Base-by-base conservation (phyloP, 805 yeast species). In the Torulaspora microellipsoides region DNA sequence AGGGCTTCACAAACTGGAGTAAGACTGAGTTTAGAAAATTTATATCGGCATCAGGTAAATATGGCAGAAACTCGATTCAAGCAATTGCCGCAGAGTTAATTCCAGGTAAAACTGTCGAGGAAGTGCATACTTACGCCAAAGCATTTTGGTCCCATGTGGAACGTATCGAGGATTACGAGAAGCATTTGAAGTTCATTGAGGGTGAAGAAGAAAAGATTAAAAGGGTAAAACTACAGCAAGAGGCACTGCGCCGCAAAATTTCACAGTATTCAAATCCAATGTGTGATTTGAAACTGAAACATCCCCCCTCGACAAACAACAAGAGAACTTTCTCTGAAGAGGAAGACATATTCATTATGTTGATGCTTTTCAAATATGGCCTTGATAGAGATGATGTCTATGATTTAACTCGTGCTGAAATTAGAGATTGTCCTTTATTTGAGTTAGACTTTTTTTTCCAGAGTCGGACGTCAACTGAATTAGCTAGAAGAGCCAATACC, bases 161-260 rank as follows among this genome's bases (percentile, higher is more conserved):
- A 38, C 85, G 82, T 53, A 83, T 93, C 49, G 98, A 91, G 28
- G 95, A 96, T 9, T 83, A 82, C 65, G 99, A 93, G 53, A 77
- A 86, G 50, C 87, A 83, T 63, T 66, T 90, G 42, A 70, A 75
- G 14, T 91, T 82, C 55, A 87, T 93, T 48, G 95, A 89, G 58
- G 73, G 77, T 3, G 99, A 98, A 12, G 98, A 93, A 60, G 96
- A 89, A 48, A 84, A 77, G 62, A 75, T 85, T 20, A 70, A 78
- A 36, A 80, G 78, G 55, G 60, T 75, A 8, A 76, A 75, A 54
- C 67, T 80, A 27, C 96, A 89, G 57, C 85, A 81, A 60, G 95
- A 86, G 63, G 76, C 87, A 14, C 69, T 93, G 43, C 77, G 90
- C 56, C 71, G 83, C 48, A 90, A 91, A 62, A 67, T 93, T 27